A percentile compares a stretch with the other conserved stretches of the same genome.
Evolutionary conservation across 75 land plant genomes (phyloP).

Genomic region (Sequoia sempervirens): DNA sequence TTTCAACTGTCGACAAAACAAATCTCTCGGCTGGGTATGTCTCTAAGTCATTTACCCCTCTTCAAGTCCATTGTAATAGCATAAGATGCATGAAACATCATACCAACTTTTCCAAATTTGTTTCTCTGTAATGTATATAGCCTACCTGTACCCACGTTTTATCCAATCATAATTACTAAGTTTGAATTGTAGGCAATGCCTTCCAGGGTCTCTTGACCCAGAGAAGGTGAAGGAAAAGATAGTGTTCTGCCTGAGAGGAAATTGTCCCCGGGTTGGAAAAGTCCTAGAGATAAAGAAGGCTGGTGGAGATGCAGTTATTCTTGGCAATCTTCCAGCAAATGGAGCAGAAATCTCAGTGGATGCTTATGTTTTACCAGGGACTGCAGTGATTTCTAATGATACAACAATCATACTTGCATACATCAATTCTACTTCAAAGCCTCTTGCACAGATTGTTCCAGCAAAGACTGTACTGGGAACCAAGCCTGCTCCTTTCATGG

Average conservation of each 20-base stretch:
- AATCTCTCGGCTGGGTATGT: constrained; percentile 31
- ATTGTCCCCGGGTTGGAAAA: constrained; percentile 32
- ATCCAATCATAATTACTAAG: neutral
- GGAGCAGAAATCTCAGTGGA: constrained; percentile 37
- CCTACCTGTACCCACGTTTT: too few relatives aligned
- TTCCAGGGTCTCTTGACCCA: constrained; percentile 42
- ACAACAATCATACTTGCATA: constrained; percentile 33
- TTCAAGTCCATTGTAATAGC: neutral
- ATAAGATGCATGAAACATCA: too few relatives aligned
- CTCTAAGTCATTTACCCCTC: neutral
- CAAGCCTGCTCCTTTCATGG: constrained; percentile 70
- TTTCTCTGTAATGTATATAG: neutral
- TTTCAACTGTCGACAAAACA: constrained; percentile 7
- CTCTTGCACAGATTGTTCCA: constrained; percentile 42
- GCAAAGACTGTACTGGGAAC: constrained; percentile 37
- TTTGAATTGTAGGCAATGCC: constrained; percentile 48
- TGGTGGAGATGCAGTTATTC: constrained; percentile 60
- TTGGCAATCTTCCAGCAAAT: constrained; percentile 34
- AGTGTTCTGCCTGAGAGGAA: constrained; percentile 67
- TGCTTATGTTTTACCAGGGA: constrained; percentile 56
- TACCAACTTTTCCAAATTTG: too few relatives aligned
- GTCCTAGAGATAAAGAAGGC: constrained; percentile 62
- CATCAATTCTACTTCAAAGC: constrained; percentile 46
- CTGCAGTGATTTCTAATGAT: constrained; percentile 25
- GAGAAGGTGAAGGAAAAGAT: constrained; percentile 68